Evolutionary conservation across 805 yeast genomes (phyloP).

Genomic region (Barnettozyma californica): DNA sequence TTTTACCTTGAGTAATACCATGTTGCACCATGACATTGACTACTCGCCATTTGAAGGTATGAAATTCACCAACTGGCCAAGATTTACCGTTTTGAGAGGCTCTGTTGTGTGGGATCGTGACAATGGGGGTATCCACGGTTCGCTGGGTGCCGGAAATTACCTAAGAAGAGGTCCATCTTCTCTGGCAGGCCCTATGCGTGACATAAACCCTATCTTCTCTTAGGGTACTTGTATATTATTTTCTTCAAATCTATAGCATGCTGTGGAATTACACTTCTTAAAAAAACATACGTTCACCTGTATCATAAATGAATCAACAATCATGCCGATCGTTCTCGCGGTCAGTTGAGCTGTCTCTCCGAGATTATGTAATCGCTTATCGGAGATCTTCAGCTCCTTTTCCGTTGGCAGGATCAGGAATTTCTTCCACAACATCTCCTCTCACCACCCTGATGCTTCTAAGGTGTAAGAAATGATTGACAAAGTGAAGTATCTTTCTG

Average conservation of each 20-base stretch:
- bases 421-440: too few relatives aligned
- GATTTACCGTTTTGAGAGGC: conserved; percentile 38
- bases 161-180: conserved; percentile 24
- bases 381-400: neutral
- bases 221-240: neutral
- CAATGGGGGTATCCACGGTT: conserved; percentile 18
- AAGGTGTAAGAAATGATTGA: neutral
- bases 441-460: too few relatives aligned
- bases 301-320: too few relatives aligned
- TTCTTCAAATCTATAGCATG: too few relatives aligned
- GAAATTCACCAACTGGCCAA: conserved; percentile 41
- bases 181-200: conserved; percentile 20
- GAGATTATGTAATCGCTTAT: neutral
- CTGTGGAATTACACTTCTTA: too few relatives aligned
- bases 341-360: too few relatives aligned
- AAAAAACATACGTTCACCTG: too few relatives aligned
- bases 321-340: too few relatives aligned
- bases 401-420: too few relatives aligned
- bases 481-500: conserved; percentile 14
- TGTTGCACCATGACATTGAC: conserved; percentile 34
- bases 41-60: conserved; percentile 37
- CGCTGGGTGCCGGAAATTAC: conserved; percentile 22
- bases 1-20: conserved; percentile 25
- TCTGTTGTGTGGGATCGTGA: conserved; percentile 28
- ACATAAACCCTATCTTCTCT: conserved; percentile 21